A percentile compares a stretch with the other conserved stretches of the same genome.
Conservation (phyloP, 1,139 yeast genomes). For the Candida glucosophila region DNA sequence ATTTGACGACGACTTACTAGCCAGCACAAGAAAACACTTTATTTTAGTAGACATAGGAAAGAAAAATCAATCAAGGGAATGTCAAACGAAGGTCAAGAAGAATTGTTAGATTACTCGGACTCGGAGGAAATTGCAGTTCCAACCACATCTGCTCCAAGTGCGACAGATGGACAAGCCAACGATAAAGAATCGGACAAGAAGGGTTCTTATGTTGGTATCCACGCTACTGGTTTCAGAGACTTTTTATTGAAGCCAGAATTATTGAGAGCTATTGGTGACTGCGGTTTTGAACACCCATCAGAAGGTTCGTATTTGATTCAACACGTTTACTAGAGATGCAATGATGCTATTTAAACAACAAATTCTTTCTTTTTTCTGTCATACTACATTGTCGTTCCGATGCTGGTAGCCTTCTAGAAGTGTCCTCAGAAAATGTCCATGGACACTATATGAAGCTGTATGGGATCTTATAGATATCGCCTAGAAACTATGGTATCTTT, state of each 20-base stretch:
- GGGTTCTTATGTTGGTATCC: slow-evolving; percentile 97
- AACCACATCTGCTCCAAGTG: slow-evolving; percentile 57
- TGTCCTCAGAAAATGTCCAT: too few species aligned
- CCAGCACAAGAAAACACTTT: too few species aligned
- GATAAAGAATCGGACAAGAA: slow-evolving; percentile 69
- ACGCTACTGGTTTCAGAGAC: slow-evolving; percentile 98
- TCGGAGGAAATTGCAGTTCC: slow-evolving; percentile 89
- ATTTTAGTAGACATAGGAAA: too few species aligned
- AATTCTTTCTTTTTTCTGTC: too few species aligned
- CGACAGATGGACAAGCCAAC: slow-evolving; percentile 10
- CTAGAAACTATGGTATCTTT: too few species aligned
- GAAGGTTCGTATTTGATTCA: slow-evolving; percentile 84
- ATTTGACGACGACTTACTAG: too few species aligned
- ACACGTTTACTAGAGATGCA: too few species aligned
- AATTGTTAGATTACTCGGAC: slow-evolving; percentile 95
- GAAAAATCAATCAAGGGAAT: slow-evolving; percentile 19
- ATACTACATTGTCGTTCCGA: background rate
- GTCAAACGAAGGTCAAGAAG: slow-evolving; percentile 98
- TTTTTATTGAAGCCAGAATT: slow-evolving; percentile 93
- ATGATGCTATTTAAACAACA: too few species aligned
- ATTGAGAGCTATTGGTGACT: slow-evolving; percentile 94
- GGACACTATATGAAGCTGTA: too few species aligned
- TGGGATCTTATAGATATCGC: too few species aligned
- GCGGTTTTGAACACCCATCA: slow-evolving; percentile 99
- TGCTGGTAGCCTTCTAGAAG: background rate